These are phyloP conservation scores for Phyllosticta paracitricarpa DNA, from an alignment of 2,329 filamentous ascomycete species.

Conservation along the genomic window DNA sequence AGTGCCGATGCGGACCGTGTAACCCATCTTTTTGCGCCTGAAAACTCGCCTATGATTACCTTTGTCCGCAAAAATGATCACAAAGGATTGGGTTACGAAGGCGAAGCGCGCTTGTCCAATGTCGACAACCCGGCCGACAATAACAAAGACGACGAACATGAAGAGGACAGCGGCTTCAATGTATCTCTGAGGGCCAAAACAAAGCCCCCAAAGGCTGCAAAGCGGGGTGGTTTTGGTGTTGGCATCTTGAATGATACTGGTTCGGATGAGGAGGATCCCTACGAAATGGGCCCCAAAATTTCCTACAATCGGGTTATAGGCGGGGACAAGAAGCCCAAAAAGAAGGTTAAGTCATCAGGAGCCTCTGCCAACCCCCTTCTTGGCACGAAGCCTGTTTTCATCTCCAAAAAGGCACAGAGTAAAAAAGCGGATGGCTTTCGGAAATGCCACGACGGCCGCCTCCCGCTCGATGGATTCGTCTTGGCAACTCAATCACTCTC, in stretches of 20 bases:
- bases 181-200: slow-evolving; percentile 13
- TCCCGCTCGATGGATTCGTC: slow-evolving; percentile 72
- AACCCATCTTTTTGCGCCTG: slow-evolving; percentile 73
- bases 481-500: slow-evolving; percentile 45
- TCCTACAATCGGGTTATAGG: slow-evolving; percentile 76
- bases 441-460: slow-evolving; percentile 72
- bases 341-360: slow-evolving; percentile 31
- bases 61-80: slow-evolving; percentile 57
- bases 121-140: slow-evolving; percentile 20
- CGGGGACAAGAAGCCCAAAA: slow-evolving; percentile 69
- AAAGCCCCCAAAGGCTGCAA: slow-evolving; percentile 35
- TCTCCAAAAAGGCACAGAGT: slow-evolving; percentile 53
- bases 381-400: slow-evolving; percentile 61
- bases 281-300: slow-evolving; percentile 83
- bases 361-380: slow-evolving; percentile 54
- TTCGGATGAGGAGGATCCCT: slow-evolving; percentile 91
- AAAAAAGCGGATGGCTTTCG: slow-evolving; percentile 39
- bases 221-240: slow-evolving; percentile 71
- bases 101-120: slow-evolving; percentile 43
- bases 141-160: slow-evolving; percentile 22
- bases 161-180: slow-evolving; percentile 15
- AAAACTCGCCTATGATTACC: slow-evolving; percentile 60
- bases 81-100: slow-evolving; percentile 60
- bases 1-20: slow-evolving; percentile 31
- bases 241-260: slow-evolving; percentile 86